phyloP scores from a whole-genome alignment of 2,329 filamentous ascomycete genomes.

The Phialophora tarda region DNA sequence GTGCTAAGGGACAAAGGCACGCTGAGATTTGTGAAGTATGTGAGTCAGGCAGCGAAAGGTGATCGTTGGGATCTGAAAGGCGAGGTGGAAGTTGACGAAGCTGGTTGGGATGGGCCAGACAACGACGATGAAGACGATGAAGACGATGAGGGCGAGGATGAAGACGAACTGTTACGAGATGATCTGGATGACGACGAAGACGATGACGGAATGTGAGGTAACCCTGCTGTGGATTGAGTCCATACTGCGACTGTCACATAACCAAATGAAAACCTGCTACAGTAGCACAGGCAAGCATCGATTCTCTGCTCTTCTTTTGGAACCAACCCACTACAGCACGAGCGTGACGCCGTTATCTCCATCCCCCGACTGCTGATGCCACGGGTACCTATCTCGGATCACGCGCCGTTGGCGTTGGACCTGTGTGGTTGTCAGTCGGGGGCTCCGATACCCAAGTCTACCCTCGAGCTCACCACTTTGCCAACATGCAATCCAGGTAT shows the following conservation, averaged over 20 bases:
- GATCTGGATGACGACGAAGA: conserved; percentile 21
- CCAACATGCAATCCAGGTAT: not conserved
- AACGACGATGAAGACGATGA: conserved; percentile 36
- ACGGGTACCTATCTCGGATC: not conserved
- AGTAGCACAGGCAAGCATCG: not conserved
- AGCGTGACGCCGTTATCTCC: not conserved
- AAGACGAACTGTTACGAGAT: not conserved
- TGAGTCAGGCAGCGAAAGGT: conserved; percentile 78
- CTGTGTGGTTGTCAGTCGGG: not conserved
- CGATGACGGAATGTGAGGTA: not conserved
- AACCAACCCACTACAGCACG: not conserved
- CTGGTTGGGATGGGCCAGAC: conserved; percentile 37
- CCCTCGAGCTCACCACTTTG: not conserved
- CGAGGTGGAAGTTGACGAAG: conserved; percentile 60
- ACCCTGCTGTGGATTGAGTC: not conserved
- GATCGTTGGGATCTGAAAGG: conserved; percentile 92
- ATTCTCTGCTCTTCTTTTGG: not conserved
- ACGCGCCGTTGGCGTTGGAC: not conserved
- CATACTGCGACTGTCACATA: not conserved
- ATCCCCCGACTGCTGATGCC: not conserved
- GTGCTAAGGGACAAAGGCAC: conserved; percentile 86
- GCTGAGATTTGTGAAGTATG: conserved; percentile 95
- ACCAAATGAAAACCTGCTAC: not conserved
- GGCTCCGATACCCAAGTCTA: not conserved
- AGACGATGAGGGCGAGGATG: conserved; percentile 17